These are phyloP conservation scores for Aureobasidium namibiae DNA, from an alignment of 2,329 filamentous ascomycete genomes.

Conservation along the genomic window DNA sequence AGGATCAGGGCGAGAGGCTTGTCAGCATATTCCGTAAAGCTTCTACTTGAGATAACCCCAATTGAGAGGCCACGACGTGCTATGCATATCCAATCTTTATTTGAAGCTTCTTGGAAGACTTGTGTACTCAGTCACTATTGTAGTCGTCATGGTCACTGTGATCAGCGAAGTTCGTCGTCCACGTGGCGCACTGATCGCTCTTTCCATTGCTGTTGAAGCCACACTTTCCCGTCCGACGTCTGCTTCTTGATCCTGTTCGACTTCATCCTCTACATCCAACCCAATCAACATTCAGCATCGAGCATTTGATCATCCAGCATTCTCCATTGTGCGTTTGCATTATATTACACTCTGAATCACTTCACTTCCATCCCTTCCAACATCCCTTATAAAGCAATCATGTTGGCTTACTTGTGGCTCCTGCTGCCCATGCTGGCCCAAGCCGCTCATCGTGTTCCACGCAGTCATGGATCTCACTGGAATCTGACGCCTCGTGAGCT, in stretches of 20 bases:
- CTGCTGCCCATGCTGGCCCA: background rate
- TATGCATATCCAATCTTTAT: background rate
- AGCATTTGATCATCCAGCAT: no score
- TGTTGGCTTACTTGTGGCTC: background rate
- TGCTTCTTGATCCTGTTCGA: background rate
- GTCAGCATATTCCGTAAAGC: constrained; percentile 60
- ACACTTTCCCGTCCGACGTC: background rate
- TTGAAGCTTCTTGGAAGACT: no score
- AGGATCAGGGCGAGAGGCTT: constrained; percentile 54
- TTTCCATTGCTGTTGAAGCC: background rate
- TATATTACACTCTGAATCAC: no score
- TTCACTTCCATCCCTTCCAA: no score
- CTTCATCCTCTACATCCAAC: background rate
- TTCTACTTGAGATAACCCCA: background rate
- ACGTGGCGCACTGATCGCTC: no score
- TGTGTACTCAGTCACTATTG: background rate
- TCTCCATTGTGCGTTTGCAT: no score
- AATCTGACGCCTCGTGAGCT: background rate
- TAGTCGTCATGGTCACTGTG: no score
- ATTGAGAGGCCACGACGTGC: background rate
- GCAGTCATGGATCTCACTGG: background rate
- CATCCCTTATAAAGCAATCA: background rate
- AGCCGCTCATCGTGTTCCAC: background rate
- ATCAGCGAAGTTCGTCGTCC: no score
- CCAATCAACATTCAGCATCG: no score